Conservation (phyloP, 345 rosid species). For the Arabidopsis suecica region DNA sequence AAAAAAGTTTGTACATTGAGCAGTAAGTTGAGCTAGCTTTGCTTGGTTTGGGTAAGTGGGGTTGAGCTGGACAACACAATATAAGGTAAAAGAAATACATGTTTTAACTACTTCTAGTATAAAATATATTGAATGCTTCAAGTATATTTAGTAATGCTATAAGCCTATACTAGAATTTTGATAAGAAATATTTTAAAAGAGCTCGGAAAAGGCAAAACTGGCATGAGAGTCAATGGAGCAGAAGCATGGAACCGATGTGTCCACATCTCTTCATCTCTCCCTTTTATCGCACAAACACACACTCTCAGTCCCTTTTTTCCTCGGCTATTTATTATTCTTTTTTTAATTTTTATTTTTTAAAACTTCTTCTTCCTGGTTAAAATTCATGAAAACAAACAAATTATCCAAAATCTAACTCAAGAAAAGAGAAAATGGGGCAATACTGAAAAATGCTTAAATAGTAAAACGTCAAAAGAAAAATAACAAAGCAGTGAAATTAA, state of each 20-base stretch:
- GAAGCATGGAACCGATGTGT: constrained; percentile 67
- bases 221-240: constrained; percentile 52
- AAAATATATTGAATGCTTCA: constrained; percentile 22
- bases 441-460: background rate
- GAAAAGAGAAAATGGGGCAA: background rate
- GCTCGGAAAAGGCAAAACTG: constrained; percentile 43
- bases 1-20: background rate
- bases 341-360: background rate
- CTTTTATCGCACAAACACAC: constrained; percentile 48
- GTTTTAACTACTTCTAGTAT: constrained; percentile 40
- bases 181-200: constrained; percentile 32
- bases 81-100: constrained; percentile 28
- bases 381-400: constrained; percentile 3
- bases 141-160: constrained; percentile 40
- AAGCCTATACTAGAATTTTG: background rate
- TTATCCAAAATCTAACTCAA: background rate
- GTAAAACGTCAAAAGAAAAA: constrained; percentile 19
- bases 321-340: background rate
- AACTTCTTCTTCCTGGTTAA: background rate
- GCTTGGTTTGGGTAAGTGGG: constrained; percentile 33
- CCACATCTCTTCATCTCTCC: constrained; percentile 57
- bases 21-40: constrained; percentile 8
- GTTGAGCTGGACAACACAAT: constrained; percentile 45
- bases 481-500: constrained; percentile 24
- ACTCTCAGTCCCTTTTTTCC: constrained; percentile 40